Evolutionary conservation across 176 grass and related monocot genomes (phyloP).

Genomic region (Ampelocalamus luodianensis): DNA sequence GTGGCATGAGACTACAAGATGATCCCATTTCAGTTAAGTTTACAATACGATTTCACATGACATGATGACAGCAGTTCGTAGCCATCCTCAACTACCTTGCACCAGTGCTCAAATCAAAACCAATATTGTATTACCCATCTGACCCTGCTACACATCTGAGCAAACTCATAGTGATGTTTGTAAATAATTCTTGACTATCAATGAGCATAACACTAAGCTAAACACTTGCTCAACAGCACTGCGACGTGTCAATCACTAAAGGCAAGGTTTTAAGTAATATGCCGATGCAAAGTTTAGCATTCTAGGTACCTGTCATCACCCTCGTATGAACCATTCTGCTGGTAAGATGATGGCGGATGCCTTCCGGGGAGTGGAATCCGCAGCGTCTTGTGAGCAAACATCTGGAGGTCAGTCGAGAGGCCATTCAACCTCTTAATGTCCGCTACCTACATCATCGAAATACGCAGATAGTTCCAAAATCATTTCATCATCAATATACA

Average conservation of each 20-base stretch:
- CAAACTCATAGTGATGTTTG: not conserved
- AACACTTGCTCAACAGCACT: slow-evolving; percentile 6
- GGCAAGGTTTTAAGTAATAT: not conserved
- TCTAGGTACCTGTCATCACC: slow-evolving; percentile 40
- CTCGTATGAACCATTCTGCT: slow-evolving; percentile 58
- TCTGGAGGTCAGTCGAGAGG: slow-evolving; percentile 88
- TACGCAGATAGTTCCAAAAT: slow-evolving; percentile 23
- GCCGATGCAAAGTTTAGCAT: not conserved
- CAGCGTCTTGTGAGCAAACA: slow-evolving; percentile 89
- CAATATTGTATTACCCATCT: not conserved
- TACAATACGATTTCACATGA: slow-evolving; percentile 7
- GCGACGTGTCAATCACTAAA: not conserved
- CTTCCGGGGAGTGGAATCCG: slow-evolving; percentile 83
- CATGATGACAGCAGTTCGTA: not conserved
- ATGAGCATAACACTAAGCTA: not conserved
- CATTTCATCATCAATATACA: not conserved
- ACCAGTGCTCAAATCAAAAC: not conserved
- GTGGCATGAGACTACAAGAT: slow-evolving; percentile 4
- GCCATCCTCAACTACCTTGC: not conserved
- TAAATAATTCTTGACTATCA: not conserved
- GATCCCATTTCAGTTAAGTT: not conserved
- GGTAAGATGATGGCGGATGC: slow-evolving; percentile 66
- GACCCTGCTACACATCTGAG: not conserved
- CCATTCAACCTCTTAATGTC: slow-evolving; percentile 91
- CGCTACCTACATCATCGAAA: slow-evolving; percentile 63